Percentiles rank a stretch among this genome's conserved stretches.
Evolutionary conservation across 2,329 filamentous ascomycete species (phyloP).

Genomic region (Teratosphaeria zuluensis): DNA sequence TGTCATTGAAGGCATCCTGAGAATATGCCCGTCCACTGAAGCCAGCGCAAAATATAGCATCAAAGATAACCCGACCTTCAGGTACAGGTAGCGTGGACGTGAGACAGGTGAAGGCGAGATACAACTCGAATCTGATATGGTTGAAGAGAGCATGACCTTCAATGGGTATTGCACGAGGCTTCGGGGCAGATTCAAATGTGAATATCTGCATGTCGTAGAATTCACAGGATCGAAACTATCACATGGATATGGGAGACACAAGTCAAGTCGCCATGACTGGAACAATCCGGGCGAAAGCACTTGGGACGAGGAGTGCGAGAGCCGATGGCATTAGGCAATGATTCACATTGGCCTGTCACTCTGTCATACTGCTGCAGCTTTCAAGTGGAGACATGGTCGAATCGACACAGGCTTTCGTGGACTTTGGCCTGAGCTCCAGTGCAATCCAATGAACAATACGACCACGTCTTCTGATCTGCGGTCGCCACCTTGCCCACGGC

Average conservation of each 20-base stretch:
- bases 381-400: neutral
- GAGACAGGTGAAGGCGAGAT: too few relatives aligned
- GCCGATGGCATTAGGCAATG: neutral
- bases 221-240: neutral
- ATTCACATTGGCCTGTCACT: neutral
- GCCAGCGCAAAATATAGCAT: too few relatives aligned
- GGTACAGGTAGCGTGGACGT: too few relatives aligned
- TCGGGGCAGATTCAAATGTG: too few relatives aligned
- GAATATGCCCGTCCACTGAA: too few relatives aligned
- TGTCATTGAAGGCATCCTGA: too few relatives aligned
- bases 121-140: too few relatives aligned
- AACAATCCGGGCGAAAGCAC: neutral
- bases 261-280: neutral
- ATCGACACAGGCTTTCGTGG: neutral
- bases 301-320: neutral
- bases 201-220: too few relatives aligned
- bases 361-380: neutral
- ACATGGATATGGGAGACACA: neutral
- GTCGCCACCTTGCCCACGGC: neutral
- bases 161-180: too few relatives aligned
- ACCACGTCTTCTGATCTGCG: neutral
- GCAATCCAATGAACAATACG: neutral
- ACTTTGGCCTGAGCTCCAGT: neutral
- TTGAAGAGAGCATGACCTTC: too few relatives aligned
- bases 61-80: too few relatives aligned